These are phyloP conservation scores for Paramecium sonneborni DNA, from an alignment of 73 alveolate species.

Conservation along the genomic window DNA sequence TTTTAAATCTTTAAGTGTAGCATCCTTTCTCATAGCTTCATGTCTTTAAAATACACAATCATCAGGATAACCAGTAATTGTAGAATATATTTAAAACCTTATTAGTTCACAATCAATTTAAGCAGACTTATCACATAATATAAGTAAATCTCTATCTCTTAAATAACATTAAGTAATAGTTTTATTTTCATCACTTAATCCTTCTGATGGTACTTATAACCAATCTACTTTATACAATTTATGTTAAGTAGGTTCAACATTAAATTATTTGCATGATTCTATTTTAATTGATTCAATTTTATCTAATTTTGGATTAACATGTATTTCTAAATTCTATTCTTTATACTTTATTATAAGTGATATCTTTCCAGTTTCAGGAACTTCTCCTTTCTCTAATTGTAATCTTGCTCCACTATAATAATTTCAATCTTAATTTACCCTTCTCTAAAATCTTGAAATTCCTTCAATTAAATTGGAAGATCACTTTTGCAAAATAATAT, in stretches of 20 bases:
- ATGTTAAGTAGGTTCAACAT: slow-evolving; percentile 58
- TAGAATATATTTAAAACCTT: not conserved
- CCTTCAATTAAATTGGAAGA: not conserved
- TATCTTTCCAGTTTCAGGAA: slow-evolving; percentile 73
- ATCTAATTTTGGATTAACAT: slow-evolving; percentile 64
- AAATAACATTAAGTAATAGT: not conserved
- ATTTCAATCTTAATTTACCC: not conserved
- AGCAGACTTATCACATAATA: not conserved
- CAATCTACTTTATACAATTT: slow-evolving; percentile 76
- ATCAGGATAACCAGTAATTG: slow-evolving; percentile 47
- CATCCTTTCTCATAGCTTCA: slow-evolving; percentile 25
- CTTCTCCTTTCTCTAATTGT: slow-evolving; percentile 75
- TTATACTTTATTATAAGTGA: slow-evolving; percentile 63
- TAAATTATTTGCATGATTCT: slow-evolving; percentile 70
- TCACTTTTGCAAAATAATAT: not conserved
- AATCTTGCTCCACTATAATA: slow-evolving; percentile 73
- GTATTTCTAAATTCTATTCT: slow-evolving; percentile 41
- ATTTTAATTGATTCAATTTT: slow-evolving; percentile 71
- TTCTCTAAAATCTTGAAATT: slow-evolving; percentile 25
- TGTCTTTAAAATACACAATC: not conserved
- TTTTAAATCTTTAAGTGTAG: slow-evolving; percentile 8
- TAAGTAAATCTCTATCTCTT: slow-evolving; percentile 32
- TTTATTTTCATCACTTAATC: slow-evolving; percentile 67
- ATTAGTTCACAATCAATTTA: not conserved
- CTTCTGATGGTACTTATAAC: slow-evolving; percentile 75